Evolutionary conservation across 1,284 basidiomycete species (phyloP).

Genomic region (Calocybe gambosa): DNA sequence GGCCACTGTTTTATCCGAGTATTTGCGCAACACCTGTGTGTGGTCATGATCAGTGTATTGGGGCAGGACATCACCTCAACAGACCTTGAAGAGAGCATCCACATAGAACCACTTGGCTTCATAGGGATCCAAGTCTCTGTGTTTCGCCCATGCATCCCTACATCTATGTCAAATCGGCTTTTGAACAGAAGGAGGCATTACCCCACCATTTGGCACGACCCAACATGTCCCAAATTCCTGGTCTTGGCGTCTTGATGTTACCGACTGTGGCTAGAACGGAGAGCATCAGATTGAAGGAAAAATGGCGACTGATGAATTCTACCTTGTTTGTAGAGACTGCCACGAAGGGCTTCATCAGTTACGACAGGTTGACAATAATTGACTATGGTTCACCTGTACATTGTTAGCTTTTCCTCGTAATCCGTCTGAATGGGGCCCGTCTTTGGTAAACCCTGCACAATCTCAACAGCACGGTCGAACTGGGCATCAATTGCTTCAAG

Average conservation of each 20-base stretch:
- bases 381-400: conserved; percentile 69
- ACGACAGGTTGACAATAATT: not conserved
- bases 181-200: not conserved
- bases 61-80: not conserved
- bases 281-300: conserved; percentile 3
- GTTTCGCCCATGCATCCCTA: conserved; percentile 95
- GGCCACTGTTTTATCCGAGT: conserved; percentile 77
- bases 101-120: conserved; percentile 92
- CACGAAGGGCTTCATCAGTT: conserved; percentile 8
- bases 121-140: conserved; percentile 70
- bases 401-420: conserved; percentile 93
- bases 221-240: conserved; percentile 90
- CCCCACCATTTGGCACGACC: conserved; percentile 89
- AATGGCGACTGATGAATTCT: conserved; percentile 13
- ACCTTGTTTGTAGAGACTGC: conserved; percentile 91
- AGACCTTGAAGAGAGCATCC: conserved; percentile 78
- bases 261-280: conserved; percentile 72
- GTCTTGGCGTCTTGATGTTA: conserved; percentile 74
- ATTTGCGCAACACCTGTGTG: conserved; percentile 70
- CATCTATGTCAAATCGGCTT: conserved; percentile 21
- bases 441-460: conserved; percentile 88
- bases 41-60: conserved; percentile 1
- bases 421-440: conserved; percentile 94
- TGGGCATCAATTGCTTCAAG: conserved; percentile 68
- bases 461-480: conserved; percentile 92